A percentile compares a stretch with the other conserved stretches of the same genome.
phyloP scores from a whole-genome alignment of 2,329 filamentous ascomycete species.

The Pezicula rhizophila region DNA sequence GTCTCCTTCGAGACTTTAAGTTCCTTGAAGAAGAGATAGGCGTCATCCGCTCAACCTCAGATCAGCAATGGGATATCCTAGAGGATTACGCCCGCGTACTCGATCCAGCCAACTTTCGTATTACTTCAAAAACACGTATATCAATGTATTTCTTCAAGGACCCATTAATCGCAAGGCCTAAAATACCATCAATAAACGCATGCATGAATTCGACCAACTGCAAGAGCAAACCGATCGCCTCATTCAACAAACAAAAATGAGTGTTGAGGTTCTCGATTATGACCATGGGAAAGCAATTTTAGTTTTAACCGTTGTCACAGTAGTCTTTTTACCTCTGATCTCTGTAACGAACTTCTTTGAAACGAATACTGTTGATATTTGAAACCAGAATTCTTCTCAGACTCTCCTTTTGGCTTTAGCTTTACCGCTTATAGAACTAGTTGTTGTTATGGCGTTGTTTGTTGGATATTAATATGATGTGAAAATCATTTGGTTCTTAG shows the following conservation, averaged over 20 bases:
- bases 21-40: neutral
- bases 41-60: slow-evolving; percentile 1
- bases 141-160: neutral
- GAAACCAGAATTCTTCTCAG: too few relatives aligned
- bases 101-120: neutral
- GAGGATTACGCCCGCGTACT: neutral
- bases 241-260: neutral
- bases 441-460: too few relatives aligned
- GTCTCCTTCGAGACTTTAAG: neutral
- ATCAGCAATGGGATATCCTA: neutral
- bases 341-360: too few relatives aligned
- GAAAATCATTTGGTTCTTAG: too few relatives aligned
- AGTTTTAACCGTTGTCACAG: neutral
- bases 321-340: too few relatives aligned
- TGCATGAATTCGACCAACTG: neutral
- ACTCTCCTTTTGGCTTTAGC: too few relatives aligned
- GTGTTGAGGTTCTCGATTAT: neutral
- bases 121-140: neutral
- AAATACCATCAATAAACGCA: neutral
- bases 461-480: too few relatives aligned
- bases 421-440: too few relatives aligned
- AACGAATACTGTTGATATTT: too few relatives aligned
- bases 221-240: neutral
- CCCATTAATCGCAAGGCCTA: neutral
- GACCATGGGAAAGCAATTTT: neutral